Base-by-base conservation (phyloP, 2,329 filamentous ascomycete species). In the Amesomyces nigricolor region DNA sequence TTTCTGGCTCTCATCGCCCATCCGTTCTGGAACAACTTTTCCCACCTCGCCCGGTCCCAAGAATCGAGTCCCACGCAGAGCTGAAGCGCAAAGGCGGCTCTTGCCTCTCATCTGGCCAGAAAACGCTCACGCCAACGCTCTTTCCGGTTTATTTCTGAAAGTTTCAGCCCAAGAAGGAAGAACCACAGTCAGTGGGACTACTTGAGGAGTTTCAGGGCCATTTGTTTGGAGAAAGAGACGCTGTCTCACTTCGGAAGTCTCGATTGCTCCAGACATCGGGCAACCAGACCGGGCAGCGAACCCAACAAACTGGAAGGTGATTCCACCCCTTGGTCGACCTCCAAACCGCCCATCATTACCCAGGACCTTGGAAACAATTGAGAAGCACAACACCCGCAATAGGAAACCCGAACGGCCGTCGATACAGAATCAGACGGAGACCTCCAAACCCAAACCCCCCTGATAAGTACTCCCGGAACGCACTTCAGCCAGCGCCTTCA, bases 211-310 rank as follows among this genome's bases (percentile, higher is more conserved):
- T 13, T 49, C 13, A 30, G 30, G 13, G 19, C 48, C 17, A 50
- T 45, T 55, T 16, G 14, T 45, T 44, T 51, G 40, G 48, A 45
- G 35, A 13, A 16, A 29, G n/a, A 13, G 47, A 47, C 13, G 9
- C 37, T 53, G 46, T 58, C 49, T 58, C 37, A 44, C 53, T 44
- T 37, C 32, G 39, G 44, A 52, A 49, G 11, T 1, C n/a, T 39
- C 51, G 39, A 48, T 32, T 47, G 37, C 17, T 14, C 30, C 46
- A 50, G 5, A 35, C 22, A 7, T 22, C 7, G 43, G 11, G 22
- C 11, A 11, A 11, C 22, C 43, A 45, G 22, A 26, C 6, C 43
- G 19, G 30, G 14, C 13, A 13, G 22, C 26, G 6, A 26, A 13
- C 26, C 45, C 22, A 54, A 38, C 17, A 17, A 26, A 2, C 22